Conservation (phyloP, 2,329 filamentous ascomycete genomes). For the Penicillium sp. region DNA sequence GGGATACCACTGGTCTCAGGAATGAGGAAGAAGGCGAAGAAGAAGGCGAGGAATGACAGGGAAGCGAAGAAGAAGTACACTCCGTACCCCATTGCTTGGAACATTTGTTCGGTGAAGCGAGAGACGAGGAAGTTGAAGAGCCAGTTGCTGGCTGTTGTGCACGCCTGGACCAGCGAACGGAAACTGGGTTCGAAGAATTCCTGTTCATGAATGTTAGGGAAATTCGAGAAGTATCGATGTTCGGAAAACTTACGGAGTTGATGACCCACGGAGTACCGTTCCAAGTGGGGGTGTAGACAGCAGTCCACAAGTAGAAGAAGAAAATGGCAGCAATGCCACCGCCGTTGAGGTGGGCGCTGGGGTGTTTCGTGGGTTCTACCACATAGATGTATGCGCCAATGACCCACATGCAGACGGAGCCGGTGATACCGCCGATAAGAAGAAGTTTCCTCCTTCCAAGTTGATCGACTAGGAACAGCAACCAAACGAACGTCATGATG, state of each 20-base stretch:
- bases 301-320: slow-evolving; percentile 74
- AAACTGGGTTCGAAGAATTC: slow-evolving; percentile 72
- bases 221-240: neutral
- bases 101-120: slow-evolving; percentile 43
- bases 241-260: slow-evolving; percentile 50
- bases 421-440: slow-evolving; percentile 61
- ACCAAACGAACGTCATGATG: slow-evolving; percentile 63
- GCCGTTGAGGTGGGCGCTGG: slow-evolving; percentile 21
- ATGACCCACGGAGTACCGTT: slow-evolving; percentile 75
- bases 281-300: slow-evolving; percentile 70
- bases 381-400: slow-evolving; percentile 35
- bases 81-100: slow-evolving; percentile 51
- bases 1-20: slow-evolving; percentile 66
- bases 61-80: slow-evolving; percentile 68
- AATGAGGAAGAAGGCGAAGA: slow-evolving; percentile 62
- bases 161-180: slow-evolving; percentile 68
- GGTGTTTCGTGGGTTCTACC: slow-evolving; percentile 31
- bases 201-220: slow-evolving; percentile 17
- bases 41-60: slow-evolving; percentile 57
- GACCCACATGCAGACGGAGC: slow-evolving; percentile 44
- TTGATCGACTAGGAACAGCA: slow-evolving; percentile 66
- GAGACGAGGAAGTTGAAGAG: slow-evolving; percentile 38
- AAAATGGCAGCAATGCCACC: slow-evolving; percentile 48
- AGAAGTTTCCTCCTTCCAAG: slow-evolving; percentile 62
- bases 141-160: slow-evolving; percentile 49